Base-by-base conservation (phyloP, 2,329 filamentous ascomycete genomes). In the Venturia oleaginea region DNA sequence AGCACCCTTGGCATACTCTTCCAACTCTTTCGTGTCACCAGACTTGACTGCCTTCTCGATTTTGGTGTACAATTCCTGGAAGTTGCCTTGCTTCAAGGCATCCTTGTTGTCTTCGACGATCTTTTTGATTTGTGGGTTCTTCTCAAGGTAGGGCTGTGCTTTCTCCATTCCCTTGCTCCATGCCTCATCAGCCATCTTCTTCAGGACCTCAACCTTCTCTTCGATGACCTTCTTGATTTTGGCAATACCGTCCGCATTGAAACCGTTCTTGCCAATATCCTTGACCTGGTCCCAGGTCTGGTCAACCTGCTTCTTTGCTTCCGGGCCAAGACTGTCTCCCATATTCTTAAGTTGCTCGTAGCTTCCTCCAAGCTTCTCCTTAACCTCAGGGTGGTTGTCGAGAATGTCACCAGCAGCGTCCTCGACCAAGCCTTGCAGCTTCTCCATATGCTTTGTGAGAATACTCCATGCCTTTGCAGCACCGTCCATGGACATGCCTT, bases 241-340 rank as follows among this genome's bases (percentile, higher is more conserved):
- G 63, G 72, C 71, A 11, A 79, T 80, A 70, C 84, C 85, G 62
- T 83, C 78, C 0, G 79, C 77, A 60, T 79, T 84, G 62, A 90
- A 71, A 2, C 88, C 88, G 17, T 80, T 80, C 57, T 84, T 82
- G 64, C 89, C 72, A 59, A 91, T 81, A 46, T 88, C 84, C 68
- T 80, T 81, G 68, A 90, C 77, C 72, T 91, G 82, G 34, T 81
- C 73, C 83, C 87, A 91, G 0, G 88, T 89, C 74, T 87, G 80
- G 64, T 91, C 86, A 5, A 89, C 83, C 73, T 90, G 82, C 80
- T 91, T 86, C 82, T 91, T 90, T 0, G 87, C 88, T 71, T 91
- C 86, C 0, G 88, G 89, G 0, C 89, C 89, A 70, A 88, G 88
- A 66, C 85, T 79, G 17, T 90, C 83, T 32, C 85, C 85, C 74